phyloP scores from a whole-genome alignment of 371 early-diverging fungal genomes.

The Capillidium heterosporum region DNA sequence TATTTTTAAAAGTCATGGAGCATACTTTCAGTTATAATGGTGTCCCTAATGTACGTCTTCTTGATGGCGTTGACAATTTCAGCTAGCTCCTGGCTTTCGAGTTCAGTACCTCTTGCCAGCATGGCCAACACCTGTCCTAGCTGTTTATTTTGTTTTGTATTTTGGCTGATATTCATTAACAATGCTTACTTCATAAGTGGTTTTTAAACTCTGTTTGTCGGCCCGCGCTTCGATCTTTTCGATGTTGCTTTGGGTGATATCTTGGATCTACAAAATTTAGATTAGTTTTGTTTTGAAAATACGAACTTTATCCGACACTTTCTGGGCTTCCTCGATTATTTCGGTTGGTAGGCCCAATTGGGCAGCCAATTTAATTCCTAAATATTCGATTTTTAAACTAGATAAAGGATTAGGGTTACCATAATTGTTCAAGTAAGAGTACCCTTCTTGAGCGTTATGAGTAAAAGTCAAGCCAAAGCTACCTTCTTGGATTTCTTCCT shows the following conservation, averaged over 20 bases:
- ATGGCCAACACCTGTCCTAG: too few relatives aligned
- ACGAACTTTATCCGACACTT: not conserved
- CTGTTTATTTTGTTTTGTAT: too few relatives aligned
- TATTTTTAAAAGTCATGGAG: conserved; percentile 16
- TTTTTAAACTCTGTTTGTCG: too few relatives aligned
- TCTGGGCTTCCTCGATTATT: conserved; percentile 3
- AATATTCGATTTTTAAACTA: not conserved
- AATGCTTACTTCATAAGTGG: too few relatives aligned
- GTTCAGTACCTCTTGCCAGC: too few relatives aligned
- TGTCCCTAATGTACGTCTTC: not conserved
- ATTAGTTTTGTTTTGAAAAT: too few relatives aligned
- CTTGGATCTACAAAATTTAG: too few relatives aligned
- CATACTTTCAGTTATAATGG: conserved; percentile 19
- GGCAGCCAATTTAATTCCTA: conserved; percentile 1
- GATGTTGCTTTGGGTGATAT: too few relatives aligned
- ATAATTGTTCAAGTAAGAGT: conserved; percentile 2
- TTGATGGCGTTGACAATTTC: too few relatives aligned
- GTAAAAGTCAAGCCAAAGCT: not conserved
- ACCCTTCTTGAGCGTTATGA: conserved; percentile 3
- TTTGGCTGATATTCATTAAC: too few relatives aligned
- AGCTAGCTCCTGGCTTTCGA: too few relatives aligned
- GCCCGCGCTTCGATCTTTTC: too few relatives aligned
- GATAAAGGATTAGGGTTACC: not conserved
- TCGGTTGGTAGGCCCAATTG: not conserved
- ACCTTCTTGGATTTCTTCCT: not conserved